These are phyloP conservation scores for Yamadazyma friedrichii DNA, from an alignment of 1,139 yeast genomes.

Conservation along the genomic window DNA sequence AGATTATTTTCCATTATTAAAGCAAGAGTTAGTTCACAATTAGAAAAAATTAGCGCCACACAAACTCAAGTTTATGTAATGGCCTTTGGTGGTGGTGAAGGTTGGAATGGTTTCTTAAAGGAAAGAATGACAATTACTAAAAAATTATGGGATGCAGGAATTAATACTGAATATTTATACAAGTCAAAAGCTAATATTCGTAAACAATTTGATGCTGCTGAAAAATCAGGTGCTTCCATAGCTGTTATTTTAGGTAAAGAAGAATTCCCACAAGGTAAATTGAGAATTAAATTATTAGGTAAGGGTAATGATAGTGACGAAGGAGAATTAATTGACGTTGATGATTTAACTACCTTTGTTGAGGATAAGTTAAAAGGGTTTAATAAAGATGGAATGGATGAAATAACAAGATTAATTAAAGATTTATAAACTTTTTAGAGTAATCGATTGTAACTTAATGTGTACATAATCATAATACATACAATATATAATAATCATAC, in stretches of 20 bases:
- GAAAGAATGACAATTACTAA: conserved; percentile 89
- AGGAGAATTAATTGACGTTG: conserved; percentile 73
- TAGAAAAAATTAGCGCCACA: conserved; percentile 65
- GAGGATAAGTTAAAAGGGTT: conserved; percentile 48
- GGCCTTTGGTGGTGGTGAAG: conserved; percentile 98
- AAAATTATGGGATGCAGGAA: conserved; percentile 80
- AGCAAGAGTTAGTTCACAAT: conserved; percentile 60
- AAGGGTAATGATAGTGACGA: conserved; percentile 86
- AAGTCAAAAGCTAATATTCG: conserved; percentile 91
- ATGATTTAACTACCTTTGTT: conserved; percentile 56
- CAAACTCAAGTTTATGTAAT: conserved; percentile 91
- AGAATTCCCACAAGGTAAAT: conserved; percentile 76
- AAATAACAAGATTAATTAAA: conserved; percentile 58
- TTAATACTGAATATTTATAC: conserved; percentile 87
- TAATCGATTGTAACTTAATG: neutral
- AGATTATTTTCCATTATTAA: conserved; percentile 87
- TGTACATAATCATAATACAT: no score
- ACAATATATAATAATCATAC: no score
- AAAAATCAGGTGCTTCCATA: conserved; percentile 84
- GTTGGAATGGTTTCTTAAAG: conserved; percentile 86
- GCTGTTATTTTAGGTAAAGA: conserved; percentile 96
- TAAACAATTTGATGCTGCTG: conserved; percentile 97
- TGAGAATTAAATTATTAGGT: conserved; percentile 84
- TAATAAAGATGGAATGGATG: conserved; percentile 49
- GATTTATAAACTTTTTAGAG: conserved; percentile 25